Evolutionary conservation across 805 yeast genomes (phyloP).

Genomic region (Saccharomycopsis vini): DNA sequence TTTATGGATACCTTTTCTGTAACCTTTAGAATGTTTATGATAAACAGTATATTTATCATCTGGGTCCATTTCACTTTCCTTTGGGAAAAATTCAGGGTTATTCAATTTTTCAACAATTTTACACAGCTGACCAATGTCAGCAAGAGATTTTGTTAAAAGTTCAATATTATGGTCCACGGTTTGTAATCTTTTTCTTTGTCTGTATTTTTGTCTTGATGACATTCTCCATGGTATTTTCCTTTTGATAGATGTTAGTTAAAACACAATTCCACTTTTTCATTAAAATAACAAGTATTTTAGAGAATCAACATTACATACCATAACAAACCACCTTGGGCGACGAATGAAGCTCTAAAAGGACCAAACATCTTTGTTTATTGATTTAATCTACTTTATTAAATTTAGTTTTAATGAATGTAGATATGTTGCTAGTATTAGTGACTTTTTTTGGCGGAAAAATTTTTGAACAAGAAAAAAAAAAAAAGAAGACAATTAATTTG

Average conservation of each 20-base stretch:
- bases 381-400: neutral
- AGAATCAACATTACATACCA: constrained; percentile 36
- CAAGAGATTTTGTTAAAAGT: constrained; percentile 45
- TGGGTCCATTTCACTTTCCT: constrained; percentile 71
- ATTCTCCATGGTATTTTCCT: constrained; percentile 73
- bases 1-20: constrained; percentile 81
- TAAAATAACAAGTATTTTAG: neutral
- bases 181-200: constrained; percentile 79
- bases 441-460: too few relatives aligned
- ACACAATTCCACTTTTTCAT: too few relatives aligned
- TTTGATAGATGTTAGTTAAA: constrained; percentile 12
- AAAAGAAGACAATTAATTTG: too few relatives aligned
- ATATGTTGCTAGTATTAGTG: too few relatives aligned
- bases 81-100: constrained; percentile 49
- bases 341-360: constrained; percentile 53
- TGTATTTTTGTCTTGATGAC: constrained; percentile 69
- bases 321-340: constrained; percentile 61
- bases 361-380: constrained; percentile 45
- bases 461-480: too few relatives aligned
- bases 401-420: too few relatives aligned
- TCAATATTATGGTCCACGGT: constrained; percentile 74
- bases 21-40: constrained; percentile 61
- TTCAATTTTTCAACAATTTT: constrained; percentile 30
- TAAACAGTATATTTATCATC: constrained; percentile 83
- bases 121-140: constrained; percentile 26